Evolutionary conservation across 2,329 filamentous ascomycete species (phyloP).

Genomic region (Fusarium buharicum): DNA sequence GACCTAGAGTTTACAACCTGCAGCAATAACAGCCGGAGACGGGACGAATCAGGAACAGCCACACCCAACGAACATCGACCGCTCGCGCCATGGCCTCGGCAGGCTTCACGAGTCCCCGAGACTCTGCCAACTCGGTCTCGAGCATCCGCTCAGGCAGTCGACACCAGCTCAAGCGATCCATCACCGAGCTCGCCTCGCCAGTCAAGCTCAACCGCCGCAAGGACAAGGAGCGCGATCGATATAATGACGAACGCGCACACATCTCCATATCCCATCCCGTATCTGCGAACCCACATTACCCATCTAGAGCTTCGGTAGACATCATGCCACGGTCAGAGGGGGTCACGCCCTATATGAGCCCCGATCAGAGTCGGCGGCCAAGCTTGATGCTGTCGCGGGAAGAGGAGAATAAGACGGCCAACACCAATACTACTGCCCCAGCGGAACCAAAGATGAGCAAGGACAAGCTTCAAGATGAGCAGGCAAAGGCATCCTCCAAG

Average conservation of each 20-base stretch:
- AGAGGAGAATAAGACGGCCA: slow-evolving; percentile 39
- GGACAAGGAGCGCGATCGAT: slow-evolving; percentile 44
- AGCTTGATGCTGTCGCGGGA: slow-evolving; percentile 53
- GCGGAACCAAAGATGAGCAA: slow-evolving; percentile 44
- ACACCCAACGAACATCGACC: slow-evolving; percentile 8
- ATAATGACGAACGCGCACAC: slow-evolving; percentile 46
- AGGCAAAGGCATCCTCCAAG: slow-evolving; percentile 44
- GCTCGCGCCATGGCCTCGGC: slow-evolving; percentile 40
- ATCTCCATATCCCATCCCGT: slow-evolving; percentile 33
- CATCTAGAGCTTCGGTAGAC: slow-evolving; percentile 57
- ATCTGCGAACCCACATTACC: slow-evolving; percentile 45
- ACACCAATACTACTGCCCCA: slow-evolving; percentile 18
- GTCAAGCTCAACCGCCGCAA: slow-evolving; percentile 53
- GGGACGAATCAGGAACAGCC: slow-evolving; percentile 30
- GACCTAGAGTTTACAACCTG: slow-evolving; percentile 9
- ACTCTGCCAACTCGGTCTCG: slow-evolving; percentile 41
- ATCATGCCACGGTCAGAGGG: slow-evolving; percentile 57
- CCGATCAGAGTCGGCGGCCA: slow-evolving; percentile 56
- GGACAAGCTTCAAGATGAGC: slow-evolving; percentile 56
- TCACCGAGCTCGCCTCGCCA: slow-evolving; percentile 64
- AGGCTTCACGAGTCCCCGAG: slow-evolving; percentile 41
- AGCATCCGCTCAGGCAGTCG: slow-evolving; percentile 49
- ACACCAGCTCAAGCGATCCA: slow-evolving; percentile 66
- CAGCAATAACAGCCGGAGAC: slow-evolving; percentile 2
- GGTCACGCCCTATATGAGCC: slow-evolving; percentile 56